These are phyloP conservation scores for Podospora comata DNA, from an alignment of 495 filamentous ascomycete species.

Conservation along the genomic window DNA sequence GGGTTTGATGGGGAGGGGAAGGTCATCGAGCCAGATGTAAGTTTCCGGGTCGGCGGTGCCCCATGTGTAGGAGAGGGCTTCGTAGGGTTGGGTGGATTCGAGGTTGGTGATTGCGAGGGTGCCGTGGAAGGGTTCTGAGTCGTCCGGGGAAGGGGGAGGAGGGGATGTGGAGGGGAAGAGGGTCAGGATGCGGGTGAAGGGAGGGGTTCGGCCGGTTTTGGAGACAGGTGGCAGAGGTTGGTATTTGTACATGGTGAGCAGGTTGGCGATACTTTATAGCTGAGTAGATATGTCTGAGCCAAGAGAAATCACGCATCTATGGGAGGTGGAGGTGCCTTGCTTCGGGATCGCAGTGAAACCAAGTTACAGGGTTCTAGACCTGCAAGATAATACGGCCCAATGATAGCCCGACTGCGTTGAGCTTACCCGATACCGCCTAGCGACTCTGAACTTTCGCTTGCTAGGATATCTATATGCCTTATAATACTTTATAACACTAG, in stretches of 20 bases:
- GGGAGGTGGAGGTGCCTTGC: no score
- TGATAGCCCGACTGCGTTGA: no score
- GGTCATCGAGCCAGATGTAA: background rate
- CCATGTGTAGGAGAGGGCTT: background rate
- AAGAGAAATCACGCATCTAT: background rate
- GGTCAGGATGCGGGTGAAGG: background rate
- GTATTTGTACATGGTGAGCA: background rate
- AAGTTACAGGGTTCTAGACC: no score
- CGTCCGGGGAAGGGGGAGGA: background rate
- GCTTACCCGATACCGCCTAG: no score
- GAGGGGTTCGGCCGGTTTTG: background rate
- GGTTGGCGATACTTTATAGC: background rate
- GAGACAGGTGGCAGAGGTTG: background rate
- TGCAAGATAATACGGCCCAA: no score
- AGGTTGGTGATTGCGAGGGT: background rate
- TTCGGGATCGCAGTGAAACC: no score
- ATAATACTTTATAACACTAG: no score
- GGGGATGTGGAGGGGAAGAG: background rate
- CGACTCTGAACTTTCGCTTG: no score
- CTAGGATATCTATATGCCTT: no score
- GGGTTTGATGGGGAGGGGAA: background rate
- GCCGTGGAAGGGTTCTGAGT: background rate
- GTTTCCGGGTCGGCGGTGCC: background rate
- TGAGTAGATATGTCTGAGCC: background rate
- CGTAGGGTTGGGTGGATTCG: background rate